A percentile compares a stretch with the other conserved stretches of the same genome.
Evolutionary conservation across 345 rosid genomes (phyloP).

Genomic region (Melaleuca quinquenervia): DNA sequence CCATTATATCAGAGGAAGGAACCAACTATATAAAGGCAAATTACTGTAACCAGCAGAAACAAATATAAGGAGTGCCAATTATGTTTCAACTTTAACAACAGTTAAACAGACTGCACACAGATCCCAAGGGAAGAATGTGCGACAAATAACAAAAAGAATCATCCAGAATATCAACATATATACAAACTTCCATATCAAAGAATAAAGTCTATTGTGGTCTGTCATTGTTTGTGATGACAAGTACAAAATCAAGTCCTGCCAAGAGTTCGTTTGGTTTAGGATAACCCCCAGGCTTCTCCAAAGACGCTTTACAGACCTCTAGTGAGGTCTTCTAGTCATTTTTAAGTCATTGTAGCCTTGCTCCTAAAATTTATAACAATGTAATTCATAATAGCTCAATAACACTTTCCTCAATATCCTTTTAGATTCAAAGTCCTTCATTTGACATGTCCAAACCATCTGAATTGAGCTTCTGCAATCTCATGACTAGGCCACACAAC

Average conservation of each 20-base stretch:
- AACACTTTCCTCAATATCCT: neutral
- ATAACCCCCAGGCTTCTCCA: neutral
- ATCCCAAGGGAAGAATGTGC: neutral
- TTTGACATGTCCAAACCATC: neutral
- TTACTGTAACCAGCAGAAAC: neutral
- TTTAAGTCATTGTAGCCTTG: neutral
- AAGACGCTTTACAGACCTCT: neutral
- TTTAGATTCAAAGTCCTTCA: neutral
- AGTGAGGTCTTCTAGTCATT: neutral
- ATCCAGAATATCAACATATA: neutral
- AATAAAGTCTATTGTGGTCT: neutral
- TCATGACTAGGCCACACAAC: neutral
- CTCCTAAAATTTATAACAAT: neutral
- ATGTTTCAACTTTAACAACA: neutral
- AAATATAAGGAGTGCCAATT: neutral
- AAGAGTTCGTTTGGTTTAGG: neutral
- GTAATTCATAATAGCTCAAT: neutral
- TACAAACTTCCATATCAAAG: neutral
- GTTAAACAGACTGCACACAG: neutral
- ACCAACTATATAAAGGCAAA: neutral
- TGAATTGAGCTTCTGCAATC: neutral
- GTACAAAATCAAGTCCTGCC: neutral
- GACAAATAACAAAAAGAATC: rapidly evolving
- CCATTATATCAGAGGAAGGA: neutral
- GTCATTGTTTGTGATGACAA: neutral